Evolutionary conservation across 805 yeast genomes (phyloP), one percentile per base, ranked within the genome.

Genomic region (Cyberlindnera samutprakarnensis): DNA sequence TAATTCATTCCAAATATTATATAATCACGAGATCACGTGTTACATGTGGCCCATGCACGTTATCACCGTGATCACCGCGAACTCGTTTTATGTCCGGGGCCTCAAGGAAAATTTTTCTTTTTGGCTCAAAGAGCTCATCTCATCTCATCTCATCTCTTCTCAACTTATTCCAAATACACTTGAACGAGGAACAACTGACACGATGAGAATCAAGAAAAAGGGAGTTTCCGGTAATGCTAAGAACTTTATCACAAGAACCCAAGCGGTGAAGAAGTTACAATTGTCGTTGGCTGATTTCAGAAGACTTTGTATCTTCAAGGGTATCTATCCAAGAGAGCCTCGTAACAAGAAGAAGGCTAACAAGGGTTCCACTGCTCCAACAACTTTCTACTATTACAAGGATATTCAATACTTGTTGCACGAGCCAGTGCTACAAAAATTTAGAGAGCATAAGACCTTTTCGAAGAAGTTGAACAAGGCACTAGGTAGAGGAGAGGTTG

Each of bases 281-380:
- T 81, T 92, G 18, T 82, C 96, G 3, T 68, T 92, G 30, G 96
- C 96, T 10, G 98, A 92, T 62, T 92, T 92, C 73, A 78, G 95
- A 64, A 77, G 98, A 53, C 70, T 92, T 54, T 92, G 98, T 70
- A 92, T 92, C 56, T 86, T 92, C 71, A 92, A 92, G 60, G 98
- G 98, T 32, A 88, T 92, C 43, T 92, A 86, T 56, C 98, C 98
- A 33, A 75, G 98, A 57, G 96, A 87, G 55, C 97, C 97, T 28
- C 70, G 88, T 49, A 86, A 85, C 61, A 92, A 88, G 66, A 86
- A 82, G 75, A 88, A 86, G 69, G 96, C 96, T 38, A 90, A 87
- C 61, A 92, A 86, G 61, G 97, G 98, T 15, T 83, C 95, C n/a
- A 85, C 96, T 7, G 94, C 94, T 17, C 95, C 95, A 28, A 81